Evolutionary conservation across 2,329 filamentous ascomycete genomes (phyloP).

Genomic region (Thermochaetoides dissita): DNA sequence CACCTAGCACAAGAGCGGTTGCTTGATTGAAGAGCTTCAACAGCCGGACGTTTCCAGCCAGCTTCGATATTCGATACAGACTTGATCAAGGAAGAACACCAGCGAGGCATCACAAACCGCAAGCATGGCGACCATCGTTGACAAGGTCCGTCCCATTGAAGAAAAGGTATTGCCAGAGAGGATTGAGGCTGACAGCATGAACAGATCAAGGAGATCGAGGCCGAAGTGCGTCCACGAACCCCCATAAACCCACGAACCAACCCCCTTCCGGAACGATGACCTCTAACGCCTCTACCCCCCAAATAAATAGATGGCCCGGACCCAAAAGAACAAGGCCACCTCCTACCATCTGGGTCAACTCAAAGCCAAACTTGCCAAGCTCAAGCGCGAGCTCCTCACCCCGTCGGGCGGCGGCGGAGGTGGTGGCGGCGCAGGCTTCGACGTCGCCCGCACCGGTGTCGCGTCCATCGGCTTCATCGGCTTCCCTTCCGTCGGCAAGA

Average conservation of each 20-base stretch:
- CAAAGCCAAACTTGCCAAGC: conserved; percentile 95
- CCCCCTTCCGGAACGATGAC: background rate
- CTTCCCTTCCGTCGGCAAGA: conserved; percentile 96
- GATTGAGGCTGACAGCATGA: conserved; percentile 20
- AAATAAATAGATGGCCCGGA: conserved; percentile 65
- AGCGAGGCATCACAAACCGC: conserved; percentile 13
- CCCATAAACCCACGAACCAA: no score
- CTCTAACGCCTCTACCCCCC: conserved; percentile 8
- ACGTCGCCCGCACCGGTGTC: conserved; percentile 93
- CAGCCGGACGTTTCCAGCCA: no score
- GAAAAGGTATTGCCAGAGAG: background rate
- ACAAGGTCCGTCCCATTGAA: conserved; percentile 53
- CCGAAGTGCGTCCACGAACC: conserved; percentile 52
- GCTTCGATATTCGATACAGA: no score
- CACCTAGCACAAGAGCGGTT: no score
- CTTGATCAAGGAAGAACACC: background rate
- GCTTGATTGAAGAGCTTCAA: no score
- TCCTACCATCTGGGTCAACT: conserved; percentile 89
- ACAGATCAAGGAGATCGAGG: conserved; percentile 92
- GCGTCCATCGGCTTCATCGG: conserved; percentile 96
- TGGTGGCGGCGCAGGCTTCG: conserved; percentile 80
- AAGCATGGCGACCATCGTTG: conserved; percentile 91
- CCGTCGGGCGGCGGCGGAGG: conserved; percentile 59
- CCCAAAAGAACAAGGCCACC: conserved; percentile 94
- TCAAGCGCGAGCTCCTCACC: conserved; percentile 89